Evolutionary conservation across 257 asterid species (phyloP), one percentile per base, ranked within the genome.

Genomic region (Jacaranda mimosifolia): DNA sequence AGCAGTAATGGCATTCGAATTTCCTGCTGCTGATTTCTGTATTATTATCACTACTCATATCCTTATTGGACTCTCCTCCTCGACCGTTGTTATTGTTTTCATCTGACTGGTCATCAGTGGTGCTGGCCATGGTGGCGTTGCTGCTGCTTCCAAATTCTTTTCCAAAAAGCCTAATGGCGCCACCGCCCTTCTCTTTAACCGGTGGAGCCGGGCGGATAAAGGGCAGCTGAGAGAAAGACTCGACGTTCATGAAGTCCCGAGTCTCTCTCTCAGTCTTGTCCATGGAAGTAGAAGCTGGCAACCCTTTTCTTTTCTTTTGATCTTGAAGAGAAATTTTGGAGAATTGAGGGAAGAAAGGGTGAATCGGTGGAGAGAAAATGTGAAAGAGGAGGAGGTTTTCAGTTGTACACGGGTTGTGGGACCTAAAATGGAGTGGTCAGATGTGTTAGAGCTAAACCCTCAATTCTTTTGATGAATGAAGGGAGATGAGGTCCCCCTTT

Each of bases 221-320:
- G 72, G 98, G 98, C 14, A 92, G 79, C 85, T 92, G 97, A 55
- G 98, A 91, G 92, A 91, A 92, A 49, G 97, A 91, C 49, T 89
- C 91, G 14, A 91, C 96, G 81, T 83, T 91, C 96, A 92, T 88
- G 85, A 91, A 91, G 67, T 91, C 97, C 19, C 77, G 92, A 56
- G 95, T 91, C 77, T 91, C 91, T 63, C 83, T 88, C 57, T 90
- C 83, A 18, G 66, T 67, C 49, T 86, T 85, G 84, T 90, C 95
- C 97, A 92, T 92, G 75, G 76, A 64, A 3, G 52, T 18, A 45
- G 66, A 17, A 26, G 35, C 45, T 12, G 13, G 12, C 1, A 3
- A 52, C 8, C 32, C 57, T 43, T n/a, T 57, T 43, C n/a, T 46
- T 67, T 40, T 56, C 35, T 8, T 35, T 15, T 1, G 2, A 9